Evolutionary conservation across 352 stramenopile genomes (phyloP), one percentile per base, ranked within the genome.

Genomic region (Phytopythium chamaehyphon): DNA sequence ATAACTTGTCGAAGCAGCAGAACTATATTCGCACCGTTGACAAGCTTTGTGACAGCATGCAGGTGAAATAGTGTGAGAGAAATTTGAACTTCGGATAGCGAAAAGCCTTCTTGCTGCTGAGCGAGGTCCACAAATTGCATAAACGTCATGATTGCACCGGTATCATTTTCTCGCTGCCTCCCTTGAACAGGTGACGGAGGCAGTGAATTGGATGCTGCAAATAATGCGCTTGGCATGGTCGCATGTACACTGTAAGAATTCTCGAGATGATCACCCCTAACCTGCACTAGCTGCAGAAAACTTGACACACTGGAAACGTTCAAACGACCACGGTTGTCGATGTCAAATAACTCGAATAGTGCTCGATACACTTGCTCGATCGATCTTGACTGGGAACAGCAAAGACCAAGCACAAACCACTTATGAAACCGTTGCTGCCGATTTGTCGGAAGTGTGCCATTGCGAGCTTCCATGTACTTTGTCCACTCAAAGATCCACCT

Each of bases 331-430:
- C 50, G 63, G 15, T 37, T 69, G n/a, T 61, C 35, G 7, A 63
- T 50, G 35, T 86, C 71, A 21, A 82, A 72, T 0, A 82, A 33
- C 22, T 64, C 59, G 40, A 83, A 83, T 1, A 83, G 23, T 28
- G 67, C 56, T 1, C 74, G 62, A 46, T 73, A 60, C 0, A 80
- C 53, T 15, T 75, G 61, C 2, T 51, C n/a, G 15, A 55, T 64
- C 16, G 33, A 63, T 1, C 33, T 55, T 6, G 67, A 52, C 10
- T 55, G 67, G 2, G 54, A 57, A 40, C 71, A 73, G 47, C 67
- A 75, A 14, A 82, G 53, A 38, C 54, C 62, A 8, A 76, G 6
- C 26, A 80, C 39, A 23, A 70, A 55, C 5, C 40, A 44, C 21
- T 59, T 61, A 0, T 72, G 56, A 33, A 33, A 33, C 5, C 9